Conservation (phyloP, 164 flowering plant species). For the Aristolochia californica region DNA sequence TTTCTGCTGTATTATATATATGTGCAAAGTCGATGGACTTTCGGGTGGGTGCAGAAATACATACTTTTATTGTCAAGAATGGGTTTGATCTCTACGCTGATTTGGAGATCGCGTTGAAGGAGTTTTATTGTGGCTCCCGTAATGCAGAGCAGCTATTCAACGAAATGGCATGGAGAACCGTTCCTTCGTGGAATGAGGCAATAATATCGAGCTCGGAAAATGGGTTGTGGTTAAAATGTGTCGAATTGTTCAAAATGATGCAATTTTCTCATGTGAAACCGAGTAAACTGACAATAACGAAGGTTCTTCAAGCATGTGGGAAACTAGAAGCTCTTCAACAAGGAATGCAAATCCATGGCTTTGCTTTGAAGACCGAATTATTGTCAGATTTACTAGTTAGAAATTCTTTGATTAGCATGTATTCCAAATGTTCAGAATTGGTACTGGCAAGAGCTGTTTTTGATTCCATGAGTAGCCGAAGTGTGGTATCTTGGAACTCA, state of each 20-base stretch:
- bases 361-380: conserved; percentile 23
- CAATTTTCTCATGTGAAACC: conserved; percentile 31
- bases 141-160: conserved; percentile 28
- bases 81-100: conserved; percentile 38
- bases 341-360: conserved; percentile 62
- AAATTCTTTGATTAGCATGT: conserved; percentile 52
- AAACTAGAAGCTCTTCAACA: conserved; percentile 31
- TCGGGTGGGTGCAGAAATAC: conserved; percentile 42
- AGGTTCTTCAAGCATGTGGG: conserved; percentile 48
- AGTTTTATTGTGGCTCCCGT: conserved; percentile 38
- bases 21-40: conserved; percentile 25
- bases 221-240: conserved; percentile 20
- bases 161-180: conserved; percentile 22
- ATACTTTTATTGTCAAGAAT: conserved; percentile 43
- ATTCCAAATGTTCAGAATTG: conserved; percentile 27
- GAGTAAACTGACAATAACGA: conserved; percentile 23
- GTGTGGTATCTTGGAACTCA: conserved; percentile 50
- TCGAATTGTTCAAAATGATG: conserved; percentile 39
- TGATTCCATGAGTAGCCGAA: conserved; percentile 35
- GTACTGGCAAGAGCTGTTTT: conserved; percentile 42
- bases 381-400: conserved; percentile 21
- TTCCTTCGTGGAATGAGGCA: conserved; percentile 40
- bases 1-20: conserved; percentile 24
- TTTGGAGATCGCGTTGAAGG: conserved; percentile 42
- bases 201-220: conserved; percentile 27